These are phyloP conservation scores for Auricularia sp. DNA, from an alignment of 768 basidiomycete species.

Conservation along the genomic window DNA sequence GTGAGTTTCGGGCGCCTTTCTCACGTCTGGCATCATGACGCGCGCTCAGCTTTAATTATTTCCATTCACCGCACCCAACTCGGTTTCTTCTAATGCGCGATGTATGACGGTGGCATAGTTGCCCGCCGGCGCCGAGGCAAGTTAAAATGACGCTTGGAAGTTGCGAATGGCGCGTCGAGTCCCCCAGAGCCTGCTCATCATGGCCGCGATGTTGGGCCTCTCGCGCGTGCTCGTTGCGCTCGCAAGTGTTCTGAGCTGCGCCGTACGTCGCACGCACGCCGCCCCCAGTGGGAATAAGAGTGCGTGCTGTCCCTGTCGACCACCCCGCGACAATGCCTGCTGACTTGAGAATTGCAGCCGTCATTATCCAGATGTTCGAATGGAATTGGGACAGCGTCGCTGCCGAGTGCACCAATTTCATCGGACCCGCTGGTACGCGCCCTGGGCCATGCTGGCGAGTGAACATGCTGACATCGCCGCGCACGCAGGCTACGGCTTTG, in stretches of 20 bases:
- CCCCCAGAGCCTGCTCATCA: background rate
- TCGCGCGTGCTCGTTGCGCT: background rate
- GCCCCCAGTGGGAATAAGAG: background rate
- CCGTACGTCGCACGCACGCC: background rate
- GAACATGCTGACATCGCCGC: background rate
- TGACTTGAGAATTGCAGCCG: slow-evolving; percentile 16
- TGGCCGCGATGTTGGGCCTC: background rate
- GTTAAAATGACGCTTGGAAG: too few species aligned
- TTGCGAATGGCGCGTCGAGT: too few species aligned
- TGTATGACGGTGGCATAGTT: too few species aligned
- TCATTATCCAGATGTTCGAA: slow-evolving; percentile 64
- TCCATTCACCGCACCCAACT: too few species aligned
- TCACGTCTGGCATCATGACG: too few species aligned
- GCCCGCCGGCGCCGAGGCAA: too few species aligned
- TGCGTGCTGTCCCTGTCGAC: background rate
- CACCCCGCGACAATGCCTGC: too few species aligned
- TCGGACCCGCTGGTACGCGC: slow-evolving; percentile 49
- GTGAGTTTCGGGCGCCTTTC: too few species aligned
- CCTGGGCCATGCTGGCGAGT: background rate
- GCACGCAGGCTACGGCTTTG: slow-evolving; percentile 40
- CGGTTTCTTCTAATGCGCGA: too few species aligned
- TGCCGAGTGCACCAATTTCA: slow-evolving; percentile 51
- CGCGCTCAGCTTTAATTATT: too few species aligned
- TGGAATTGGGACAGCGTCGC: slow-evolving; percentile 51
- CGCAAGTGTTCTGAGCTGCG: background rate